Conservation (phyloP, 768 basidiomycete genomes). For the Gelatoporia subvermispora region DNA sequence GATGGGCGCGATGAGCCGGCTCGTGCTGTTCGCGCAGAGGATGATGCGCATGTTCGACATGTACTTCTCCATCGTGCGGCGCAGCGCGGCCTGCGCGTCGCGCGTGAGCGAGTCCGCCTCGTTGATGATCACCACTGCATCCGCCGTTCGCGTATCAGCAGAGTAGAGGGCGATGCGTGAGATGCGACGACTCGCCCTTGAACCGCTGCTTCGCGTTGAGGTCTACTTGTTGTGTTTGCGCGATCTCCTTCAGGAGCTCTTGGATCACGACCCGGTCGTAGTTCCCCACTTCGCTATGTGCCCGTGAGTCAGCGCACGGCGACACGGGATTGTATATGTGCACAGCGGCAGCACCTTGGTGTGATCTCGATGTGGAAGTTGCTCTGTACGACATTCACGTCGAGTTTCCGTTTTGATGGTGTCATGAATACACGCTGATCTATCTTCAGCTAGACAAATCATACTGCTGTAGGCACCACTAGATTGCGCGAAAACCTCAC, state of each 20-base stretch:
- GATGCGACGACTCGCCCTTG: constrained; percentile 63
- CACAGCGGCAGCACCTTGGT: constrained; percentile 60
- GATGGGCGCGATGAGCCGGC: constrained; percentile 94
- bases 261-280: constrained; percentile 95
- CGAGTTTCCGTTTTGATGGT: constrained; percentile 89
- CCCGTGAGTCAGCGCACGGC: background rate
- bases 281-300: constrained; percentile 84
- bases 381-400: constrained; percentile 95
- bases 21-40: constrained; percentile 92
- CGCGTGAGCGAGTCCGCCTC: constrained; percentile 93
- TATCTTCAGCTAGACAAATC: constrained; percentile 76
- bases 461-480: constrained; percentile 1
- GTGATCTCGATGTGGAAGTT: constrained; percentile 98
- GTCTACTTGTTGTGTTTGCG: constrained; percentile 98
- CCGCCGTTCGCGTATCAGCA: constrained; percentile 1
- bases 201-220: constrained; percentile 92
- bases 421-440: constrained; percentile 96
- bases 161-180: background rate
- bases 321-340: background rate
- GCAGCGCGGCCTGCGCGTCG: constrained; percentile 94
- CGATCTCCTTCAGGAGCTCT: constrained; percentile 96
- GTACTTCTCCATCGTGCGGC: constrained; percentile 99
- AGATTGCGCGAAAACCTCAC: background rate
- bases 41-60: constrained; percentile 98
- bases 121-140: constrained; percentile 91